Evolutionary conservation across 768 basidiomycete species (phyloP), one percentile per base, ranked within the genome.

Genomic region (Tricholoma sp.): DNA sequence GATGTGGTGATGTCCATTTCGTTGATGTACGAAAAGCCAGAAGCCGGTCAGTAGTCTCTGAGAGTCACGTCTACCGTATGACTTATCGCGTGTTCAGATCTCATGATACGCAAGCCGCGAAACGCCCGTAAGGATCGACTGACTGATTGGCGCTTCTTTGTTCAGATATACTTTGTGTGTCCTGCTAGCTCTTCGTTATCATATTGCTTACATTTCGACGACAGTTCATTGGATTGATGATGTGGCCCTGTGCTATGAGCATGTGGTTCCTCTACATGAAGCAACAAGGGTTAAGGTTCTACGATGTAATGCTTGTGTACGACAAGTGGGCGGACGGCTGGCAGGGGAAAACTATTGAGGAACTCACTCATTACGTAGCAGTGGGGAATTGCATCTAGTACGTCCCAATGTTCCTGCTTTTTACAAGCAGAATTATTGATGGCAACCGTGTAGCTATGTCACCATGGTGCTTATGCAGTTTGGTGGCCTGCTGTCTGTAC

Each of bases 381-480:
- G 47, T 49, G 15, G 47, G 47, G n/a, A 15, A 49, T 2, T 49
- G 47, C 18, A 49, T 49, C 31, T 49, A 49, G 47, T 49, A 32
- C 17, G 47, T 49, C 31, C 15, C 29, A 28, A 12, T 45, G 12
- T 12, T n/a, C 13, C 6, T 17, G 15, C 28, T 24, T 1, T 24
- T n/a, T 13, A 31, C 7, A 15, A 42, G 15, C 11, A 48, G 17
- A 15, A 48, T 48, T 7, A 42, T 48, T n/a, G n/a, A 15, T 31
- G 47, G 31, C 10, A 5, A 12, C 32, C 41, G 11, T 10, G 6
- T 65, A 64, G 77, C 57, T 78, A 76, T 65, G 76, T 78, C 63
- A 76, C 77, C 15, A 68, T 83, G 6, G 74, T 82, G 36, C 70
- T 82, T 53, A 83, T 83, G 80, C 85, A 85, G 68, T 83, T 77